Evolutionary conservation across 177 flowering plant genomes (phyloP).

Genomic region (Vitis hybrid): DNA sequence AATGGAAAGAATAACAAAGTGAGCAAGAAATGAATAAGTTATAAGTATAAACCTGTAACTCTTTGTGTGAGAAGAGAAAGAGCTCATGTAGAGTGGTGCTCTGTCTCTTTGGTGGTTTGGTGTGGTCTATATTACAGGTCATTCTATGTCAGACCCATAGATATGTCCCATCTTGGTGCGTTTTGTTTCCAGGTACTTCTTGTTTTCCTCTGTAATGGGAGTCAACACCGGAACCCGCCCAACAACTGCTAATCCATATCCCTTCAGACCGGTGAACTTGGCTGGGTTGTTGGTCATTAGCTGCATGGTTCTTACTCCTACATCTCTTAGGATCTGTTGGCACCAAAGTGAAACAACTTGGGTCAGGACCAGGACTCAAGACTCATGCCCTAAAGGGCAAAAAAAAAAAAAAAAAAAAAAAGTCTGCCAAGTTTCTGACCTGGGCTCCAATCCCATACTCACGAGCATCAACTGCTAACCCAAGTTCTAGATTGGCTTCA

Average conservation of each 20-base stretch:
- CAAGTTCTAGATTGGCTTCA: constrained; percentile 90
- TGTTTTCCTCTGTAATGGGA: constrained; percentile 84
- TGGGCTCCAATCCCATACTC: constrained; percentile 96
- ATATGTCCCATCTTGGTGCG: constrained; percentile 92
- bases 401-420: background rate
- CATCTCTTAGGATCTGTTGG: constrained; percentile 67
- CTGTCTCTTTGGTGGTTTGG: too few relatives aligned
- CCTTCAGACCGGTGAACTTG: constrained; percentile 79
- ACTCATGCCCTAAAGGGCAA: too few relatives aligned
- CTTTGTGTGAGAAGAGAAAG: too few relatives aligned
- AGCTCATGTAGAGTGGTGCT: too few relatives aligned
- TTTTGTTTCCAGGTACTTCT: constrained; percentile 76
- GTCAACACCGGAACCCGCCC: constrained; percentile 85
- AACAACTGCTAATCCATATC: constrained; percentile 84
- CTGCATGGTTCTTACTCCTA: constrained; percentile 81
- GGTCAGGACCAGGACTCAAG: too few relatives aligned
- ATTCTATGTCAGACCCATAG: constrained; percentile 70
- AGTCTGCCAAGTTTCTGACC: constrained; percentile 34
- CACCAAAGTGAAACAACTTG: background rate
- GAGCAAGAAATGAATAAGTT: too few relatives aligned
- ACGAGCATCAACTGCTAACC: constrained; percentile 79
- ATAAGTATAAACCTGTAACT: too few relatives aligned
- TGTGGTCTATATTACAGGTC: constrained; percentile 12
- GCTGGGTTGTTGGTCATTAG: constrained; percentile 97
- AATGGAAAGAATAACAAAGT: too few relatives aligned